Conservation (phyloP, 768 basidiomycete genomes). For the Boletellus emodensis region DNA sequence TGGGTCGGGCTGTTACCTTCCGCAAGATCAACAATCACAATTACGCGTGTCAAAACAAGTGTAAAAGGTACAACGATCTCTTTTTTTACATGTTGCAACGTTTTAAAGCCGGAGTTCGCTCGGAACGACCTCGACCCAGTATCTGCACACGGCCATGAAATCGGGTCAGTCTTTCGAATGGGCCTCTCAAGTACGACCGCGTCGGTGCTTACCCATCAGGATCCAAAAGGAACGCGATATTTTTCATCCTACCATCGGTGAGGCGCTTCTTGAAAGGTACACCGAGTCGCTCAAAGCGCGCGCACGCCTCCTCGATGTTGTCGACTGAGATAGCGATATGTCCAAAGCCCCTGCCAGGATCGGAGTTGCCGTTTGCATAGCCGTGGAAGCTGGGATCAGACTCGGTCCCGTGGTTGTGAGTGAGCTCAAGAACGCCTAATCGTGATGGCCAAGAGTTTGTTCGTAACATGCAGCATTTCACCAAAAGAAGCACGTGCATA, state of each 20-base stretch:
- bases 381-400: conserved; percentile 71
- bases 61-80: background rate
- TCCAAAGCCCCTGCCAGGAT: conserved; percentile 75
- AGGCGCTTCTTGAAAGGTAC: conserved; percentile 87
- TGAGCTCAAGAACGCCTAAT: conserved; percentile 78
- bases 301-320: conserved; percentile 79
- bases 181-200: background rate
- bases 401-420: conserved; percentile 91
- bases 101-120: conserved; percentile 23
- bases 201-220: conserved; percentile 63
- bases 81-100: background rate
- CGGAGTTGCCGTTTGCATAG: conserved; percentile 82
- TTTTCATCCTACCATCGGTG: conserved; percentile 79
- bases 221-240: conserved; percentile 82
- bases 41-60: background rate
- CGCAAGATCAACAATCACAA: conserved; percentile 5
- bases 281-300: conserved; percentile 72
- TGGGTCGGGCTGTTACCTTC: background rate
- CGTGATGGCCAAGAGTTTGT: background rate
- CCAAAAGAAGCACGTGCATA: conserved; percentile 14
- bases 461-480: background rate
- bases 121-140: conserved; percentile 60
- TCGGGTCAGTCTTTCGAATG: background rate
- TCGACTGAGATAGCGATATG: conserved; percentile 87
- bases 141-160: conserved; percentile 32